Evolutionary conservation across 495 filamentous ascomycete genomes (phyloP).

Genomic region (Neurospora sp.): DNA sequence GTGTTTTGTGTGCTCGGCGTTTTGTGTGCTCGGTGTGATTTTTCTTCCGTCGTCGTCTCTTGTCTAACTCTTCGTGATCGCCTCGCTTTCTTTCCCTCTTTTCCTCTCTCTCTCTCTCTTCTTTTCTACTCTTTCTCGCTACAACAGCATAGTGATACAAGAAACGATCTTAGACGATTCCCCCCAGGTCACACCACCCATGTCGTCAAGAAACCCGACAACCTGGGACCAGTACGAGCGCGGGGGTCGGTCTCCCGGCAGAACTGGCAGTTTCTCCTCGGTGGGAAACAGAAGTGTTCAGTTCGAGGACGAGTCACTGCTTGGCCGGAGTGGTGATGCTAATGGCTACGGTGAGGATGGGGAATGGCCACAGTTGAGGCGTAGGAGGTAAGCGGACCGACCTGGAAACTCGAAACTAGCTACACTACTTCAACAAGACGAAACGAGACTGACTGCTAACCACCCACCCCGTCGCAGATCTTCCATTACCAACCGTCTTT

Average conservation of each 20-base stretch:
- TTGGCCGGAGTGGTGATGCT: constrained; percentile 24
- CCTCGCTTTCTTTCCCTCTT: not conserved
- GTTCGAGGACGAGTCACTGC: constrained; percentile 31
- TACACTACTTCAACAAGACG: not conserved
- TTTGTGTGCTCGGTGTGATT: not conserved
- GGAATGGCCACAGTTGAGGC: constrained; percentile 25
- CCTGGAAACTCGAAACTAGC: not conserved
- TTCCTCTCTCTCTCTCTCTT: not conserved
- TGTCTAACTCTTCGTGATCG: not conserved
- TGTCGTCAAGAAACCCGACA: constrained; percentile 34
- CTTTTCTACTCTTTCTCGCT: not conserved
- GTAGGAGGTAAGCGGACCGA: constrained; percentile 21
- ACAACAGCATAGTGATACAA: not conserved
- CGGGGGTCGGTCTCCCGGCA: constrained; percentile 18
- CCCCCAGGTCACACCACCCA: not conserved
- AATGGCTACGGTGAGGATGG: constrained; percentile 16
- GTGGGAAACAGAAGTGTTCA: constrained; percentile 23
- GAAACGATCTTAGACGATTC: not conserved
- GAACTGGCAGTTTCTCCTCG: constrained; percentile 29
- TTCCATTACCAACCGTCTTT: constrained; percentile 64
- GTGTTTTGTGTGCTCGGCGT: not conserved
- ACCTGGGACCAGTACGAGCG: constrained; percentile 44
- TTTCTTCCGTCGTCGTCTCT: not conserved
- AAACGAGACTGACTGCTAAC: constrained; percentile 5
- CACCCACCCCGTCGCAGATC: constrained; percentile 33